Percentiles rank a stretch among this genome's conserved stretches.
phyloP scores from a whole-genome alignment of 108 stramenopile genomes.

The Cyclostephanos tholiformis region DNA sequence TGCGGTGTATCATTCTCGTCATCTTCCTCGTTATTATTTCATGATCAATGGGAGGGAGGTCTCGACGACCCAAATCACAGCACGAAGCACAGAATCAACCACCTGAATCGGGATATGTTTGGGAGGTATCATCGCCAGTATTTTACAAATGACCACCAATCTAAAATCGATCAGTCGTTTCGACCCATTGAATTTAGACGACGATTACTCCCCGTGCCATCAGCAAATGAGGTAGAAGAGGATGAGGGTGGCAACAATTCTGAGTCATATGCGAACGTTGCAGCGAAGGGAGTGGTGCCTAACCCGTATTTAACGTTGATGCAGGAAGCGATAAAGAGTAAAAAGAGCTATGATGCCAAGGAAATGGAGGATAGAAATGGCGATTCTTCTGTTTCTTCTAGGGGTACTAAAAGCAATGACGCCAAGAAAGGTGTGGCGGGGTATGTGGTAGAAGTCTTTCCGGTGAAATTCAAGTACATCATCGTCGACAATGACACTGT shows the following conservation, averaged over 20 bases:
- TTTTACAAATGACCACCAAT: not conserved
- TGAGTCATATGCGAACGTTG: not conserved
- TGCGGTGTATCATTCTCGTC: not conserved
- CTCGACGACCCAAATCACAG: not conserved
- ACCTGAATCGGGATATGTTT: not conserved
- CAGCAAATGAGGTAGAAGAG: not conserved
- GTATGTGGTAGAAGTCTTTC: constrained; percentile 68
- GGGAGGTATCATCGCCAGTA: constrained; percentile 8
- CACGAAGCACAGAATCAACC: not conserved
- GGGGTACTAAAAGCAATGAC: not conserved
- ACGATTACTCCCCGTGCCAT: constrained; percentile 35
- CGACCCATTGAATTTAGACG: constrained; percentile 78
- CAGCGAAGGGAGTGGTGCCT: not conserved
- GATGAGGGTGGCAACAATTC: not conserved
- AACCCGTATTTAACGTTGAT: constrained; percentile 37
- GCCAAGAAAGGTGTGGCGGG: constrained; percentile 11
- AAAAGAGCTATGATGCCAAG: not conserved
- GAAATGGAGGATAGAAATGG: constrained; percentile 27
- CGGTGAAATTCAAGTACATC: constrained; percentile 62
- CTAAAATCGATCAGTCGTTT: constrained; percentile 1
- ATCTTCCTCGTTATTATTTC: constrained; percentile 26
- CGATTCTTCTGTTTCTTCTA: not conserved
- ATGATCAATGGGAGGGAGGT: constrained; percentile 21
- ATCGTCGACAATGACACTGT: constrained; percentile 41
- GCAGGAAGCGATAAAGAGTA: constrained; percentile 46